phyloP scores from a whole-genome alignment of 495 filamentous ascomycete species.

The Pyrenula aspistea region DNA sequence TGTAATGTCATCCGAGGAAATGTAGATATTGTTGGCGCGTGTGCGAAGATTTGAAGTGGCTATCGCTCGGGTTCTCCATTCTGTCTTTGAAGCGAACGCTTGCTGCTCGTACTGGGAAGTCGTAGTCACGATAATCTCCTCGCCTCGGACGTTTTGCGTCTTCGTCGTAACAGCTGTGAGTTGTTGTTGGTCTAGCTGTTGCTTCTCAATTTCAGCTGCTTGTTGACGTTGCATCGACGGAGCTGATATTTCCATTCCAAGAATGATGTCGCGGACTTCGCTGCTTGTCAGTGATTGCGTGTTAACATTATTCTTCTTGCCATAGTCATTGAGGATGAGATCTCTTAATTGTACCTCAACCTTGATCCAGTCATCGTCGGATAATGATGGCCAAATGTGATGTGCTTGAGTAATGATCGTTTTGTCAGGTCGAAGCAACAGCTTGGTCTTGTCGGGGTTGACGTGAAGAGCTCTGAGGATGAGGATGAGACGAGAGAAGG shows the following conservation, averaged over 20 bases:
- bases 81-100: conserved; percentile 95
- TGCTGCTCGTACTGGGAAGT: conserved; percentile 96
- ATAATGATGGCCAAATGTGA: conserved; percentile 93
- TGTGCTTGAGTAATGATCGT: conserved; percentile 97
- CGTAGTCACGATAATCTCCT: conserved; percentile 97
- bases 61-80: conserved; percentile 95
- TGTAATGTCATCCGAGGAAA: conserved; percentile 82
- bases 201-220: conserved; percentile 97
- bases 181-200: conserved; percentile 92
- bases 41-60: conserved; percentile 94
- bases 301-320: conserved; percentile 99
- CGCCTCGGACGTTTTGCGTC: conserved; percentile 94
- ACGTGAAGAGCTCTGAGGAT: conserved; percentile 95
- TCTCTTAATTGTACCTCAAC: conserved; percentile 93
- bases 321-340: conserved; percentile 95
- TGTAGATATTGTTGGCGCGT: conserved; percentile 94
- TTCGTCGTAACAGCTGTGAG: conserved; percentile 96
- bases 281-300: conserved; percentile 90
- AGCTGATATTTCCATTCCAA: conserved; percentile 99
- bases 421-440: conserved; percentile 95
- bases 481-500: conserved; percentile 90
- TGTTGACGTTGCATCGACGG: conserved; percentile 98
- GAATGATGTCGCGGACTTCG: conserved; percentile 96
- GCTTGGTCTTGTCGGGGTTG: conserved; percentile 96
- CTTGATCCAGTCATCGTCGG: conserved; percentile 98